phyloP scores from a whole-genome alignment of 2,329 filamentous ascomycete genomes.

The Fusarium secorum region DNA sequence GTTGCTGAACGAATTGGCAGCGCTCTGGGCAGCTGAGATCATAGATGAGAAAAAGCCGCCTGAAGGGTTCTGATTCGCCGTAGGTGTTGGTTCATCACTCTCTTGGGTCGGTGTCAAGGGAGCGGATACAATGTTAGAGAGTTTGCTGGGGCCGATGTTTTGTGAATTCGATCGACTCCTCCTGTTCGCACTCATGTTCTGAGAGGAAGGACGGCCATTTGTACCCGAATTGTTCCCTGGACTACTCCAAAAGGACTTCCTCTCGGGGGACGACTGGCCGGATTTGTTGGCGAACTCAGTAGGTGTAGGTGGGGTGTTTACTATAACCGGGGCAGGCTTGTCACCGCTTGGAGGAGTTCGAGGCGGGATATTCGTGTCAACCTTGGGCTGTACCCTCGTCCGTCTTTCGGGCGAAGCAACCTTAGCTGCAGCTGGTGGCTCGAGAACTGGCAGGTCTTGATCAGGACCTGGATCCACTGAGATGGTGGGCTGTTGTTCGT shows the following conservation, averaged over 20 bases:
- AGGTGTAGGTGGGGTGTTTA: constrained; percentile 73
- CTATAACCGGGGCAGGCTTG: constrained; percentile 61
- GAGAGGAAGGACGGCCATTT: constrained; percentile 66
- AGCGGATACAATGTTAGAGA: constrained; percentile 77
- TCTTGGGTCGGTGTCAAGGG: constrained; percentile 82
- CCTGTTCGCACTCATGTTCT: constrained; percentile 76
- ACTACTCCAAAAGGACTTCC: constrained; percentile 42
- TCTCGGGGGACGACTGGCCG: constrained; percentile 40
- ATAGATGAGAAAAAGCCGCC: constrained; percentile 92
- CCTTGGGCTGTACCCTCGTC: constrained; percentile 41
- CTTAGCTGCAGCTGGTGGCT: constrained; percentile 44
- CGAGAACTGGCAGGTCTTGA: constrained; percentile 37
- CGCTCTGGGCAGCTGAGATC: constrained; percentile 91
- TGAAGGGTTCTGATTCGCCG: constrained; percentile 56
- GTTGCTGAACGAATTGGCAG: constrained; percentile 77
- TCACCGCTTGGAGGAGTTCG: constrained; percentile 59
- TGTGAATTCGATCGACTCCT: constrained; percentile 62
- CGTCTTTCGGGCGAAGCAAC: constrained; percentile 42
- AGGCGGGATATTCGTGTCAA: constrained; percentile 49
- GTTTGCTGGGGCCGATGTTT: constrained; percentile 78
- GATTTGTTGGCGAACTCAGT: constrained; percentile 52
- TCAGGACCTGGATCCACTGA: constrained; percentile 31
- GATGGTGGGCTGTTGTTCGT: constrained; percentile 36
- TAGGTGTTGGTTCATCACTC: constrained; percentile 63
- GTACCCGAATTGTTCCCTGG: constrained; percentile 43